Base-by-base conservation (phyloP, 352 stramenopile genomes). In the Pythium apleroticum region DNA sequence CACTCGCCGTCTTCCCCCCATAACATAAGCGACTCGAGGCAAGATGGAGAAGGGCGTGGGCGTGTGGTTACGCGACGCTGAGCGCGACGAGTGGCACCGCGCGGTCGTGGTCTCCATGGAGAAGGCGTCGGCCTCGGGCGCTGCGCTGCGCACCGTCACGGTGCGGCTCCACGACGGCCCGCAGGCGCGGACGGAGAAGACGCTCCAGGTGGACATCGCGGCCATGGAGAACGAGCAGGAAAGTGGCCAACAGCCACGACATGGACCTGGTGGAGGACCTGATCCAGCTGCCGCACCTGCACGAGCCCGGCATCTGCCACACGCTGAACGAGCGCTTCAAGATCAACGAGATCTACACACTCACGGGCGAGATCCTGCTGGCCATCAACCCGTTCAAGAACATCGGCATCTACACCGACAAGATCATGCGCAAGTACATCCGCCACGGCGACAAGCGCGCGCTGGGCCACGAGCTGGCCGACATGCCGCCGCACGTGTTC, bases 251-350 rank as follows among this genome's bases (percentile, higher is more conserved):
- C 76, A 95, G 78, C 74, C 74, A 76, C 73, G 86, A 95, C 63
- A 95, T 95, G 86, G 84, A 95, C 69, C 72, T 93, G 37, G 86
- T 95, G 41, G 88, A 96, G 69, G 95, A 98, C 74, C 75, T 98
- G 59, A 97, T 98, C 72, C 86, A 89, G 65, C 69, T 98, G 17
- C 93, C 91, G 20, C 90, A 98, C 68, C 69, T 98, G 20, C 93
- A 98, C 72, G 95, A 98, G 68, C 91, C 95, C 5, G 91, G 93
- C 24, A 98, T 98, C 67, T 88, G 97, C 39, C 93, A 98, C 77
- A 96, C 86, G 45, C 68, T 98, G 19, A 90, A 92, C 49, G 84
- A 96, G 65, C 86, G 95, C 52, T 98, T 98, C 71, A 87, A 90
- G 66, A 82, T 92, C 57, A 95, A 97, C 68, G 80, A 98, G 67